These are phyloP conservation scores for Boletellus ananas DNA, from an alignment of 768 basidiomycete genomes.

Conservation along the genomic window DNA sequence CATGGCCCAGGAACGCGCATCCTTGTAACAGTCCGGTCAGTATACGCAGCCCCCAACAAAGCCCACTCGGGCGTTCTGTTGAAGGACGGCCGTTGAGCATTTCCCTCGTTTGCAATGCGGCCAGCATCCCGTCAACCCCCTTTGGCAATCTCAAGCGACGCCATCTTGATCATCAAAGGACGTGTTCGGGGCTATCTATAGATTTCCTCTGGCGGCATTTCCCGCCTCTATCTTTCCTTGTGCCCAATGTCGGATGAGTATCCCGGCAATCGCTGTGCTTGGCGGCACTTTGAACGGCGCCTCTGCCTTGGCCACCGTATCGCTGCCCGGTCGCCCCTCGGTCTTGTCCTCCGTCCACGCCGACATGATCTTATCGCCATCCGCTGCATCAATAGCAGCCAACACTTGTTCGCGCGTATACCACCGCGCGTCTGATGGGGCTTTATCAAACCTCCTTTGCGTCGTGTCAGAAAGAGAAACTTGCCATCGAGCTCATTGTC, in stretches of 20 bases:
- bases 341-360: slow-evolving; percentile 21
- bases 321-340: slow-evolving; percentile 14
- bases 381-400: slow-evolving; percentile 44
- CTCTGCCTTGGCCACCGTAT: slow-evolving; percentile 30
- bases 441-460: background rate
- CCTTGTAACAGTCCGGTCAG: slow-evolving; percentile 13
- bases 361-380: slow-evolving; percentile 21
- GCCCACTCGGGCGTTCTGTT: background rate
- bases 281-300: slow-evolving; percentile 75
- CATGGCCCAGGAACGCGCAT: slow-evolving; percentile 21
- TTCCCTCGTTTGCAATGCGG: too few species aligned
- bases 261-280: slow-evolving; percentile 75
- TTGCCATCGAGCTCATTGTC: slow-evolving; percentile 93
- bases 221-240: slow-evolving; percentile 49
- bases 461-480: background rate
- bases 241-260: slow-evolving; percentile 79
- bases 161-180: background rate
- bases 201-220: slow-evolving; percentile 40
- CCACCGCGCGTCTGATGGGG: slow-evolving; percentile 78
- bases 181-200: slow-evolving; percentile 30
- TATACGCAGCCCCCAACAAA: background rate
- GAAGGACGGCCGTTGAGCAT: too few species aligned
- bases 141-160: background rate
- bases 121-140: too few species aligned
- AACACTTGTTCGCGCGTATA: slow-evolving; percentile 73